phyloP scores from a whole-genome alignment of 2,329 filamentous ascomycete genomes.

The Pseudogymnoascus verrucosus region DNA sequence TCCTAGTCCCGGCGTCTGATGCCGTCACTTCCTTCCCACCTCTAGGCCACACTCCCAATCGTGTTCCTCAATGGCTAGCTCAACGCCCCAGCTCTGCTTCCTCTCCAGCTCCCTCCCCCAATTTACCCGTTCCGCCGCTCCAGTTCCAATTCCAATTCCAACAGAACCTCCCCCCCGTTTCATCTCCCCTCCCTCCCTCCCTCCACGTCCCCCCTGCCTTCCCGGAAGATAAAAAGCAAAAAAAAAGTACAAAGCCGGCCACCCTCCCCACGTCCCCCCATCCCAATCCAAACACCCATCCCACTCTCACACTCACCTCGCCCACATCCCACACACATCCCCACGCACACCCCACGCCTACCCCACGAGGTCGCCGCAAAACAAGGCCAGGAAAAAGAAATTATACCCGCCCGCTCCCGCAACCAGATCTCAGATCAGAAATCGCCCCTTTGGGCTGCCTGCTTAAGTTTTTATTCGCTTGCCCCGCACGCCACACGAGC shows the following conservation, averaged over 20 bases:
- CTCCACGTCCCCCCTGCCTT: not conserved
- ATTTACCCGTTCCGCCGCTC: not conserved
- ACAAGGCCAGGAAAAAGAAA: conserved; percentile 6
- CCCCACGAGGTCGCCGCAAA: conserved; percentile 3
- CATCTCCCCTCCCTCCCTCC: not conserved
- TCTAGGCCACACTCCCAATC: not conserved
- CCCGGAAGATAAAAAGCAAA: conserved; percentile 2
- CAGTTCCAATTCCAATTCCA: not conserved
- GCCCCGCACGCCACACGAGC: not conserved
- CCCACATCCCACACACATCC: conserved; percentile 7
- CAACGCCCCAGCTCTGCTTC: not conserved
- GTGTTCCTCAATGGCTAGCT: not conserved
- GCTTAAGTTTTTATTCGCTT: not conserved
- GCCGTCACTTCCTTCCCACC: not conserved
- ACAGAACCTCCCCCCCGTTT: not conserved
- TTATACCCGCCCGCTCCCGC: conserved; percentile 4
- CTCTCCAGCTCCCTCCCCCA: not conserved
- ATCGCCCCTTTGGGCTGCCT: conserved; percentile 1
- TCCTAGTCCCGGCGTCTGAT: not conserved
- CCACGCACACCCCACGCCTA: not conserved
- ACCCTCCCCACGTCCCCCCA: conserved; percentile 3
- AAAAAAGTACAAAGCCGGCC: conserved; percentile 2
- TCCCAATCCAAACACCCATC: conserved; percentile 1
- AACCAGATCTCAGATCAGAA: conserved; percentile 3
- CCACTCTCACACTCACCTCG: not conserved